phyloP scores from a whole-genome alignment of 805 yeast genomes.

The Suhomyces tanzawaensis region DNA sequence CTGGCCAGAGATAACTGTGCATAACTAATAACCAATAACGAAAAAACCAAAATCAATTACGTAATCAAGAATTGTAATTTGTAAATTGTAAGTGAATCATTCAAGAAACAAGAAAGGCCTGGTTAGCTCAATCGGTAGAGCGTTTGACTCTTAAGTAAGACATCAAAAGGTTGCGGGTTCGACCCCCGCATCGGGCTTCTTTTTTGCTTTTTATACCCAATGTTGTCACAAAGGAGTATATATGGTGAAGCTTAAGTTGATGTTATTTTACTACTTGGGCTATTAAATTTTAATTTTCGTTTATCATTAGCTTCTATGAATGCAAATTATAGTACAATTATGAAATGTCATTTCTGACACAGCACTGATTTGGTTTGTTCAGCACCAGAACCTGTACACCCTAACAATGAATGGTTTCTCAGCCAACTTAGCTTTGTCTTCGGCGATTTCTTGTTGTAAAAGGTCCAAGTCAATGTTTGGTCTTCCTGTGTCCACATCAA shows the following conservation, averaged over 20 bases:
- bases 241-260: no score
- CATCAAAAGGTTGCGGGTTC: constrained; percentile 11
- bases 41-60: no score
- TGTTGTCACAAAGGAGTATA: no score
- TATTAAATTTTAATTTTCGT: constrained; percentile 1
- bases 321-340: neutral
- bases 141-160: constrained; percentile 9
- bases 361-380: no score
- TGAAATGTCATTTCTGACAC: no score
- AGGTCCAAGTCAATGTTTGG: constrained; percentile 31
- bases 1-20: no score
- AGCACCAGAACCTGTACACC: constrained; percentile 31
- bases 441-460: constrained; percentile 35
- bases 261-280: neutral
- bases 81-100: no score
- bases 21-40: no score
- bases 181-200: constrained; percentile 11
- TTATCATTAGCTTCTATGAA: constrained; percentile 1
- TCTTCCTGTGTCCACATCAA: constrained; percentile 37
- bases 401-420: constrained; percentile 25
- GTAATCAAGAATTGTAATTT: no score
- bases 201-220: constrained; percentile 1
- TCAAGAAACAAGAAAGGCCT: constrained; percentile 4
- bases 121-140: constrained; percentile 12
- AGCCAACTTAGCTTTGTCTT: constrained; percentile 27